phyloP scores from a whole-genome alignment of 2,329 filamentous ascomycete species.

The Colletotrichum tanaceti region DNA sequence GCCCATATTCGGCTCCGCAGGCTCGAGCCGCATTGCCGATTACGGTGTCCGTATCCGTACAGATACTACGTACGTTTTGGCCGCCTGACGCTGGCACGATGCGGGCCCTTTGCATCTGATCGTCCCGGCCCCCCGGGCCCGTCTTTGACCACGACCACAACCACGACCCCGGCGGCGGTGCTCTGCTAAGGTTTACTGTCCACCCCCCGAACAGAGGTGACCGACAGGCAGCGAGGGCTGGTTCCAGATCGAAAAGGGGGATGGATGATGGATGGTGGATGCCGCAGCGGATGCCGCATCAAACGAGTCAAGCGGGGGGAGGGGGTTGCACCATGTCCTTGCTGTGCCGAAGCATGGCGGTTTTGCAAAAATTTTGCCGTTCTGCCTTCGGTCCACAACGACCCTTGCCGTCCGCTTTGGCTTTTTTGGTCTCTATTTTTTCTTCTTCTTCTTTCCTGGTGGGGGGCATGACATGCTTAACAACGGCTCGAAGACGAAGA shows the following conservation, averaged over 20 bases:
- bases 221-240: conserved; percentile 5
- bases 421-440: not conserved
- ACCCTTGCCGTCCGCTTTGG: conserved; percentile 31
- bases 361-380: conserved; percentile 13
- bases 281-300: conserved; percentile 17
- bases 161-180: conserved; percentile 5
- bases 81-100: not conserved
- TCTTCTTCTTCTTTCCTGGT: conserved; percentile 4
- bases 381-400: conserved; percentile 5
- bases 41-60: conserved; percentile 29
- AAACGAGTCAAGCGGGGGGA: conserved; percentile 9
- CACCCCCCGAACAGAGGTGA: conserved; percentile 12
- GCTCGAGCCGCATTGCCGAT: conserved; percentile 25
- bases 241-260: not conserved
- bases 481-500: conserved; percentile 1
- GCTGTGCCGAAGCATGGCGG: not conserved
- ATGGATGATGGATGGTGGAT: too few species aligned
- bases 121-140: conserved; percentile 31
- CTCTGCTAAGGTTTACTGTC: conserved; percentile 18
- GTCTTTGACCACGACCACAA: conserved; percentile 1
- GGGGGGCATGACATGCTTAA: conserved; percentile 12
- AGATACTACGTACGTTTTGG: too few species aligned
- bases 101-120: conserved; percentile 29
- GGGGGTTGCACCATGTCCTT: conserved; percentile 7
- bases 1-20: conserved; percentile 29